Percentiles rank a stretch among this genome's conserved stretches.
These are phyloP conservation scores for Hortiboletus flavorubellus DNA, from an alignment of 768 basidiomycete genomes.

Conservation along the genomic window DNA sequence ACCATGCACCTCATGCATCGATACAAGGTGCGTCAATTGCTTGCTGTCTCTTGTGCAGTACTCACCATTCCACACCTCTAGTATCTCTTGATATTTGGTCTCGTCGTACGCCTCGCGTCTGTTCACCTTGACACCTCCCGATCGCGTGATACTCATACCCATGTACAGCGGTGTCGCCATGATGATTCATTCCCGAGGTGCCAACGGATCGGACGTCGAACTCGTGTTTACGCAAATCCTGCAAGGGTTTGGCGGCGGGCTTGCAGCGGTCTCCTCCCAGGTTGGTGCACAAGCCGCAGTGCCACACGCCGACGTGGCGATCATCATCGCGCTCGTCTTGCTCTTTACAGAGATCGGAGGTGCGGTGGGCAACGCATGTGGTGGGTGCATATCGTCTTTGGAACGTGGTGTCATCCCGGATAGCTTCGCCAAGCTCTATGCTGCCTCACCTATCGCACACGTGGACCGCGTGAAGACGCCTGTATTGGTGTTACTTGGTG, in stretches of 20 bases:
- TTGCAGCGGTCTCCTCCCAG: constrained; percentile 55
- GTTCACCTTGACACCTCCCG: constrained; percentile 7
- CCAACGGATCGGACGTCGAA: constrained; percentile 49
- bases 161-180: constrained; percentile 52
- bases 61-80: constrained; percentile 14
- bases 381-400: constrained; percentile 27
- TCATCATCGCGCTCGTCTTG: constrained; percentile 64
- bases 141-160: background rate
- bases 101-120: constrained; percentile 53
- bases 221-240: constrained; percentile 67
- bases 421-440: constrained; percentile 41
- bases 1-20: constrained; percentile 51
- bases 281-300: constrained; percentile 67
- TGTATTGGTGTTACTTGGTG: constrained; percentile 58
- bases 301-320: constrained; percentile 61
- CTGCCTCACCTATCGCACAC: constrained; percentile 54
- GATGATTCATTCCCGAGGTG: constrained; percentile 70
- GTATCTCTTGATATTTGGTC: constrained; percentile 52
- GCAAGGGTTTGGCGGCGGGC: constrained; percentile 72
- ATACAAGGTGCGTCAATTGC: constrained; percentile 43
- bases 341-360: constrained; percentile 68
- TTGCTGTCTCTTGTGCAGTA: background rate
- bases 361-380: constrained; percentile 60
- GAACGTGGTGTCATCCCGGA: constrained; percentile 38
- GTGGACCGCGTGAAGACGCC: constrained; percentile 49